Percentiles rank a stretch among this genome's conserved stretches.
phyloP scores from a whole-genome alignment of 352 stramenopile species.

The Pythium aphanidermatum region DNA sequence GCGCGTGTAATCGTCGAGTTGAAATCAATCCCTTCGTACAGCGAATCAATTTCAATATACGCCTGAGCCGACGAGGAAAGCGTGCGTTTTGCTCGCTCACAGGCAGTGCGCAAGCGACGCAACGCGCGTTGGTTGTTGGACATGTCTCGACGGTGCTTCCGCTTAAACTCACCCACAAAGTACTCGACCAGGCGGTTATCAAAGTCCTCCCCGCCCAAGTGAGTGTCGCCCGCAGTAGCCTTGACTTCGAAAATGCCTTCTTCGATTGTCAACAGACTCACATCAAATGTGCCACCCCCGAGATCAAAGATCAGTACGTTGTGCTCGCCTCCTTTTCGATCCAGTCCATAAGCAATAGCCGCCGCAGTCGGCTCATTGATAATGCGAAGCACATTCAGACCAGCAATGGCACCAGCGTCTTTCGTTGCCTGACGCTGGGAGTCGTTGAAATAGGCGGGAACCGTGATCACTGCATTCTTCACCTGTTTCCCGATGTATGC shows the following conservation, averaged over 20 bases:
- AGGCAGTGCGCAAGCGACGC: slow-evolving; percentile 88
- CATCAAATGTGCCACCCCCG: slow-evolving; percentile 94
- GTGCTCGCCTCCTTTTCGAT: slow-evolving; percentile 92
- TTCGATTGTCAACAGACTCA: slow-evolving; percentile 92
- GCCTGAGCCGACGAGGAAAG: slow-evolving; percentile 90
- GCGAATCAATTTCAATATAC: slow-evolving; percentile 93
- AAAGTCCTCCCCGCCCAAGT: slow-evolving; percentile 93
- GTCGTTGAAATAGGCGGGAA: slow-evolving; percentile 25
- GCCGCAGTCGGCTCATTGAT: slow-evolving; percentile 94
- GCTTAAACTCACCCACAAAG: slow-evolving; percentile 92
- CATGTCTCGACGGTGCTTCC: slow-evolving; percentile 87
- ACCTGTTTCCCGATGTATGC: slow-evolving; percentile 25
- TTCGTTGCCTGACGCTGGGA: slow-evolving; percentile 23
- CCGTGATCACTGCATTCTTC: slow-evolving; percentile 24
- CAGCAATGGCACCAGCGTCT: slow-evolving; percentile 23
- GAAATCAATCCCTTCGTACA: slow-evolving; percentile 93
- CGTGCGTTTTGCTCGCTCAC: slow-evolving; percentile 93
- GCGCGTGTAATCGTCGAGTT: slow-evolving; percentile 89
- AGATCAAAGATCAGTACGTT: slow-evolving; percentile 97
- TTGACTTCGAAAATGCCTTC: slow-evolving; percentile 97
- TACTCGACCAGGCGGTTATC: slow-evolving; percentile 93
- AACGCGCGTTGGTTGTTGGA: slow-evolving; percentile 84
- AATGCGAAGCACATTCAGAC: slow-evolving; percentile 36
- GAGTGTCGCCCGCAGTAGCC: slow-evolving; percentile 92
- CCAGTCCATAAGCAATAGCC: slow-evolving; percentile 93